Conservation (phyloP, 306 rosid species). For the Arachis stenosperma region DNA sequence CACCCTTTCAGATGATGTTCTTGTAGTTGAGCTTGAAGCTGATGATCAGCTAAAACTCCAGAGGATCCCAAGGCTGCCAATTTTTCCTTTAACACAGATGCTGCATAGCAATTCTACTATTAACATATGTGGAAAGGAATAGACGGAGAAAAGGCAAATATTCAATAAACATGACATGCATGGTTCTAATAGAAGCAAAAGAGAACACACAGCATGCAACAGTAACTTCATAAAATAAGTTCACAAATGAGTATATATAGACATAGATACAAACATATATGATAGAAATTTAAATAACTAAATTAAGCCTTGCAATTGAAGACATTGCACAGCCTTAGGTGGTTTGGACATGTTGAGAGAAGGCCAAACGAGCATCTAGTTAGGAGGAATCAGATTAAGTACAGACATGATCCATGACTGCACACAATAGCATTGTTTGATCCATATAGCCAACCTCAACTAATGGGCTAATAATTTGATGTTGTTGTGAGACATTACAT, state of each 20-base stretch:
- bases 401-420: no score
- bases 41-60: conserved; percentile 97
- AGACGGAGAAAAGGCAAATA: conserved; percentile 23
- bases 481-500: neutral
- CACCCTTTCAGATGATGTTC: conserved; percentile 93
- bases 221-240: neutral
- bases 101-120: conserved; percentile 59
- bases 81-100: conserved; percentile 92
- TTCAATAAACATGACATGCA: conserved; percentile 29
- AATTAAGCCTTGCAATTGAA: neutral
- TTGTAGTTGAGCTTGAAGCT: conserved; percentile 97
- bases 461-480: neutral
- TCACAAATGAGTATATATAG: conserved; percentile 17
- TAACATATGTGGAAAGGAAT: conserved; percentile 44
- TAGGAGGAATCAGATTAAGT: no score
- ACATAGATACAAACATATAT: neutral
- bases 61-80: conserved; percentile 90
- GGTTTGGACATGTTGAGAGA: no score
- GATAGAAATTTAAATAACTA: neutral
- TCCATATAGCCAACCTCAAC: no score
- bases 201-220: conserved; percentile 15
- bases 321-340: no score
- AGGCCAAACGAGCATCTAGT: no score
- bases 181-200: conserved; percentile 5
- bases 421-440: no score